Conservation (phyloP, 2,329 filamentous ascomycete species). For the Rhinocladiella similis region DNA sequence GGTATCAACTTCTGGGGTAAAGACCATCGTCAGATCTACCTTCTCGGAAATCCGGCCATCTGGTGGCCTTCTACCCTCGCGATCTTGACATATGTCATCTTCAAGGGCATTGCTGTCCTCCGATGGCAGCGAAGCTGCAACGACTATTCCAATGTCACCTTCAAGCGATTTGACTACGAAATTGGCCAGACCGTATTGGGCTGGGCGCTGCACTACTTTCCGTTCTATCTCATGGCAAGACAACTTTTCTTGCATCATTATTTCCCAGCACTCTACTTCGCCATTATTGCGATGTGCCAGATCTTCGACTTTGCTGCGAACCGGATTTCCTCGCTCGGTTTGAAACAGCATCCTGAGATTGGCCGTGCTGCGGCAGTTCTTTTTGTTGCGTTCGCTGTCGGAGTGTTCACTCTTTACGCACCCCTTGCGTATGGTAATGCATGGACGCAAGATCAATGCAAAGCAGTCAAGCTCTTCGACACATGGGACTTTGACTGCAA, state of each 20-base stretch:
- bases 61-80: slow-evolving; percentile 89
- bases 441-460: slow-evolving; percentile 90
- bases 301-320: slow-evolving; percentile 81
- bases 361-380: slow-evolving; percentile 72
- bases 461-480: slow-evolving; percentile 78
- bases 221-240: slow-evolving; percentile 96
- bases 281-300: slow-evolving; percentile 84
- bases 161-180: slow-evolving; percentile 98
- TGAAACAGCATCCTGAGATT: slow-evolving; percentile 69
- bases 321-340: slow-evolving; percentile 67
- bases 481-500: slow-evolving; percentile 99
- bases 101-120: slow-evolving; percentile 85
- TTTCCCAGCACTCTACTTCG: slow-evolving; percentile 95
- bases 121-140: slow-evolving; percentile 92
- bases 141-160: slow-evolving; percentile 78
- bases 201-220: slow-evolving; percentile 98
- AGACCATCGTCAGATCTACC: slow-evolving; percentile 90
- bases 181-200: slow-evolving; percentile 85
- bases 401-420: slow-evolving; percentile 79
- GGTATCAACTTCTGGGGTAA: slow-evolving; percentile 99
- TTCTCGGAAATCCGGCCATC: slow-evolving; percentile 90
- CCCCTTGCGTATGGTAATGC: slow-evolving; percentile 89
- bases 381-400: slow-evolving; percentile 73
- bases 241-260: slow-evolving; percentile 99
- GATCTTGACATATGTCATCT: slow-evolving; percentile 72